Base-by-base conservation (phyloP, 768 basidiomycete species). In the Serendipita sp. region DNA sequence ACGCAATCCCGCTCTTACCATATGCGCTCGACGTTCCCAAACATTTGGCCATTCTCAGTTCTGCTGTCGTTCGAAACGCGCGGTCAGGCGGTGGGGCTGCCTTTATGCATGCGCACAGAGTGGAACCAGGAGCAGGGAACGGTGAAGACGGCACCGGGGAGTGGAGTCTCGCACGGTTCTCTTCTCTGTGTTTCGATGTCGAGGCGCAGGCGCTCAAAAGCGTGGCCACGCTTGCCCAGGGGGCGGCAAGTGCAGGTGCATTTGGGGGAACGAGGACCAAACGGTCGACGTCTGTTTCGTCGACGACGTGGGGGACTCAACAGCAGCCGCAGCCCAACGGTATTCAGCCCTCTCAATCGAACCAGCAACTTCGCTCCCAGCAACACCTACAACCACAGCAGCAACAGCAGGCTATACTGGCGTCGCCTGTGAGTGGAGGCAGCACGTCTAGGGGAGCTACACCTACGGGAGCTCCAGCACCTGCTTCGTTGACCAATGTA, bases 1-100 rank as follows among this genome's bases (percentile, higher is more conserved):
- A 92, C 70, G 77, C 86, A 3, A 80, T 90, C 17, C 86, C 88
- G 11, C 74, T 80, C 41, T 77, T 85, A 30, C 88, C 90, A 2
- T 79, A 88, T 68, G 74, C 87, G 42, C 75, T 90, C 60, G 92
- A 94, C 70, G 75, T 89, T 58, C 83, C 89, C 2, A 82, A 82
- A 68, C 84, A 91, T 66, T 78, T 92, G 38, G 88, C 89, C 16
- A 78, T 83, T 61, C 76, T 93, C 63, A 81, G 84, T 7, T 86
- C 88, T 4, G 81, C 85, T 50, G 79, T 94, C n/a, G 81, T 84
- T 41, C 84, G 89, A 38, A 77, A 81, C 66, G 68, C 72, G 24
- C 80, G 81, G 26, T 62, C 50, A 3, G 30, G 30, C 2, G 28
- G 11, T 58, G 24, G 11, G 53, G 17, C 33, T 3, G 2, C 53